Base-by-base conservation (phyloP, 78 protist genomes). In the Cavenderia fasciculata region DNA sequence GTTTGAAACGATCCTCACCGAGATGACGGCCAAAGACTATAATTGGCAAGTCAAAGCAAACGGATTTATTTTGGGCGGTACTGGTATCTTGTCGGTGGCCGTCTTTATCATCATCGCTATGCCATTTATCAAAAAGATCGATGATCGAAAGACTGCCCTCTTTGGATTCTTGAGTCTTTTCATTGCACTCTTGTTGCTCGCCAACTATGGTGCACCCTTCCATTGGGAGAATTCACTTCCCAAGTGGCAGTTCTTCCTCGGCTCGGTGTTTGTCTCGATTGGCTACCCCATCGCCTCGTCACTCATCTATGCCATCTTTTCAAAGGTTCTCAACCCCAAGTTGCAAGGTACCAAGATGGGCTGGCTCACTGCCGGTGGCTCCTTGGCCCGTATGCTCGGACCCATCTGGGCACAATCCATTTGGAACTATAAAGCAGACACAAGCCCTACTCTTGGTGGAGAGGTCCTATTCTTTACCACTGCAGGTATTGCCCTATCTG, bases 341-440 rank as follows among this genome's bases (percentile, higher is more conserved):
- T 34, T 34, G 8, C 78, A 74, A 27, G 85, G 85, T 27, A 74
- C 59, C 2, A 61, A 61, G 59, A 74, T 74, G 85, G 85, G 85
- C 14, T 74, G 85, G 85, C 44, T 74, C 33, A 74, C 73, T 44
- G 44, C 85, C 25, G 52, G 73, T 62, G 85, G 85, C 27, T 49
- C 65, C 3, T n/a, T 74, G 40, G 85, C 85, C 2, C 21, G 85
- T 23, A 74, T 74, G 85, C n/a, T 74, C 12, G 85, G 85, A 31
- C 85, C 85, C 21, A 6, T 74, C 43, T 47, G 73, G 52, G 68
- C 66, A 6, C 6, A 23, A 7, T 44, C 65, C 25, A 59, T 59
- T 38, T 59, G 12, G 11, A 14, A 7, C 7, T 59, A 59, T 11
- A 7, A 14, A 7, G 66, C n/a, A n/a, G n/a, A n/a, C n/a, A n/a